Percentiles rank a stretch among this genome's conserved stretches.
Evolutionary conservation across 495 filamentous ascomycete genomes (phyloP).

Genomic region (Aspergillus nidulans): DNA sequence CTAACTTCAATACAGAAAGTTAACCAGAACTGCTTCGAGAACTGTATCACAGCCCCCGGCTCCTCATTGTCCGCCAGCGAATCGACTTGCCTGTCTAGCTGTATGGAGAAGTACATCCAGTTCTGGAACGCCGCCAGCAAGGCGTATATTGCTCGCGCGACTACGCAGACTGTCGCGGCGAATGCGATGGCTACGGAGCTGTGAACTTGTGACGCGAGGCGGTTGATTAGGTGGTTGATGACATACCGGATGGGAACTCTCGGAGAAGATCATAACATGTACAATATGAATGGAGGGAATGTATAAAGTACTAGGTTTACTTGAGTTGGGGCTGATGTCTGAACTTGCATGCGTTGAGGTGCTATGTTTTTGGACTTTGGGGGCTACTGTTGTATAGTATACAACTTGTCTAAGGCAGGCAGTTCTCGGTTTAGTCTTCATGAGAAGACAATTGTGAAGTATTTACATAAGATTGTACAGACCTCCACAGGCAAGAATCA

Average conservation of each 20-base stretch:
- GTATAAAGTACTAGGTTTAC: background rate
- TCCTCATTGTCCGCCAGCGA: slow-evolving; percentile 66
- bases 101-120: slow-evolving; percentile 97
- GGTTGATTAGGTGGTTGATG: background rate
- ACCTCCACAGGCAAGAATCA: slow-evolving; percentile 20
- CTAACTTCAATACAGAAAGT: slow-evolving; percentile 63
- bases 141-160: slow-evolving; percentile 69
- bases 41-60: slow-evolving; percentile 83
- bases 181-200: slow-evolving; percentile 24
- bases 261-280: background rate
- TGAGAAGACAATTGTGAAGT: slow-evolving; percentile 15
- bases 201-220: slow-evolving; percentile 7
- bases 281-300: slow-evolving; percentile 1
- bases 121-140: slow-evolving; percentile 84
- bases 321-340: background rate
- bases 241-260: background rate
- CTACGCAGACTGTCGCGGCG: slow-evolving; percentile 32
- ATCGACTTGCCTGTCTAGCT: slow-evolving; percentile 73
- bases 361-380: background rate
- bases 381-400: background rate
- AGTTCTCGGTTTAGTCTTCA: slow-evolving; percentile 14
- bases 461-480: slow-evolving; percentile 24
- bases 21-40: slow-evolving; percentile 94
- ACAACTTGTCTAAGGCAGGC: background rate
- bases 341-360: background rate